Base-by-base conservation (phyloP, 2,329 filamentous ascomycete genomes). In the Tolypocladium amazonense region DNA sequence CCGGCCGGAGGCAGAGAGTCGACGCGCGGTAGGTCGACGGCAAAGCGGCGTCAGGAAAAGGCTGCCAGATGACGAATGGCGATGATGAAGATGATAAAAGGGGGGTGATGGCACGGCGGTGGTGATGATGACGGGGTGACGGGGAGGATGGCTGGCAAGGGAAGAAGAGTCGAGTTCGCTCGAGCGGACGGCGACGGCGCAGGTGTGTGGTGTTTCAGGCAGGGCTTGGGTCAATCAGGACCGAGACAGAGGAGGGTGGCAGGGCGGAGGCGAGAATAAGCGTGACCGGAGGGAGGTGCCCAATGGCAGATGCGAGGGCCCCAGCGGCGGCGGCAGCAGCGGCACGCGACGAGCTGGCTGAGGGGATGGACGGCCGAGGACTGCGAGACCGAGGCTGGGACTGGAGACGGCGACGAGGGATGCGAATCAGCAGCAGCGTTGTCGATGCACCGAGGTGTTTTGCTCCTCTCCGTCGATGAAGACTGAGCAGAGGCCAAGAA, bases 121-220 rank as follows among this genome's bases (percentile, higher is more conserved):
- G 47, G 18, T 52, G 47, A 27, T 33, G 47, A 20, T 52, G 47
- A 53, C 35, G 57, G 35, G 56, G 56, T 20, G 38, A 47, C 38
- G 52, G 50, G 47, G 62, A 59, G 53, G 57, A 59, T 55, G 62
- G 59, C 61, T 52, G 50, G 47, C 37, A 59, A 61, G 58, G 58
- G 52, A 59, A 57, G 59, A 63, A 57, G 59, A 63, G 53, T 57
- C 56, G 50, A 58, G 58, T 50, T n/a, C 56, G 61, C 20, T 37
- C 53, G 59, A 60, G 57, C 37, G 61, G 52, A 59, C 37, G 59
- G 56, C 57, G 61, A 62, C 59, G 59, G 59, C 53, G 45, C 56
- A 55, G 39, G 57, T 58, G 57, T 61, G 59, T 54, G 57, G 59
- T 65, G 65, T 67, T 67, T 68, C 65, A 66, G 66, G 64, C 65